These are phyloP conservation scores for Malus sieversii DNA, from an alignment of 306 rosid genomes.

Conservation along the genomic window DNA sequence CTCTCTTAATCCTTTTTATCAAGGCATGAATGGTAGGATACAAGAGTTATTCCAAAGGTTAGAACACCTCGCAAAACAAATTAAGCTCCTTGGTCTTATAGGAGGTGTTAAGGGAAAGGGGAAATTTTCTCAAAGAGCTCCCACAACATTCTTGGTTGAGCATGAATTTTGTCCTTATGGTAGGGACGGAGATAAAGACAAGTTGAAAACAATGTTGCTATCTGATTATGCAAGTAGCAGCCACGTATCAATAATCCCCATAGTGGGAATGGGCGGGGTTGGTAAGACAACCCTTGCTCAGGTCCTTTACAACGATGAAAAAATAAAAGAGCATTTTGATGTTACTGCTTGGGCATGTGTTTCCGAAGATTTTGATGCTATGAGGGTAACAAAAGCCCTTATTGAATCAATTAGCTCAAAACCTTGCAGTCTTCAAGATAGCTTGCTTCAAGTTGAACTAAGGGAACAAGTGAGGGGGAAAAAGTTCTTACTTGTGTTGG, in stretches of 20 bases:
- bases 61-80: neutral
- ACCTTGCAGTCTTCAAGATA: too few relatives aligned
- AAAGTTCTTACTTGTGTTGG: neutral
- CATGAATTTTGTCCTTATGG: neutral
- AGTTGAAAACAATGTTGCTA: neutral
- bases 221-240: neutral
- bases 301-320: neutral
- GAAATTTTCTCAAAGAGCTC: neutral
- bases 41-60: neutral
- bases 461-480: neutral
- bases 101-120: neutral
- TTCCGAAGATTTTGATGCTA: neutral
- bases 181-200: neutral
- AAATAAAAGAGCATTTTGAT: neutral
- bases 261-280: neutral
- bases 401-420: neutral
- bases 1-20: neutral
- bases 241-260: neutral
- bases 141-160: neutral
- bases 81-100: neutral
- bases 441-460: neutral
- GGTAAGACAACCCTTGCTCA: conserved; percentile 5
- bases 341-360: neutral
- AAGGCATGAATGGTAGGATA: neutral
- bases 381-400: neutral